phyloP scores from a whole-genome alignment of 2,329 filamentous ascomycete species.

The Aspergillus persii region DNA sequence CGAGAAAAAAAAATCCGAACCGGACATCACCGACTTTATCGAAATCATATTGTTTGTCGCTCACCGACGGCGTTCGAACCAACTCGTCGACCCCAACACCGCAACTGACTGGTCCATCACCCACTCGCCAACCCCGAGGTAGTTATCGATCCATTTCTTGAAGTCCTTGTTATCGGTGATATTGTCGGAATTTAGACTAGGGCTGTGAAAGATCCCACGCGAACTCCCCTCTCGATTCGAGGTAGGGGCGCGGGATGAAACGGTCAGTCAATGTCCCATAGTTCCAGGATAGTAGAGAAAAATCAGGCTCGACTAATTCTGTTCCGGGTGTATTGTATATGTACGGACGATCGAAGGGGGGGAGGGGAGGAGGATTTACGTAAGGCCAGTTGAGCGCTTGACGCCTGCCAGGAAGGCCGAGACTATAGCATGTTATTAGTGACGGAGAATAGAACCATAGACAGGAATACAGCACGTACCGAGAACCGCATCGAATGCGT shows the following conservation, averaged over 20 bases:
- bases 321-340: background rate
- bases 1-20: background rate
- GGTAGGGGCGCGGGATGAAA: slow-evolving; percentile 25
- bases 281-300: background rate
- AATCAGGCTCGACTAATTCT: background rate
- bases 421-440: slow-evolving; percentile 53
- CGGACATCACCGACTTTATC: background rate
- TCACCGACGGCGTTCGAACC: slow-evolving; percentile 86
- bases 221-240: slow-evolving; percentile 13
- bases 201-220: slow-evolving; percentile 36
- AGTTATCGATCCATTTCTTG: slow-evolving; percentile 86
- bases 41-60: background rate
- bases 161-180: slow-evolving; percentile 80
- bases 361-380: slow-evolving; percentile 64
- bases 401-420: slow-evolving; percentile 96
- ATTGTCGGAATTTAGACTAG: slow-evolving; percentile 84
- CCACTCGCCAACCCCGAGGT: slow-evolving; percentile 93
- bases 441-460: background rate
- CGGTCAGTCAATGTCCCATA: slow-evolving; percentile 23
- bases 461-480: slow-evolving; percentile 54
- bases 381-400: slow-evolving; percentile 94
- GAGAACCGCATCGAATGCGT: slow-evolving; percentile 93
- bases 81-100: slow-evolving; percentile 81
- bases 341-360: slow-evolving; percentile 12
- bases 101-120: slow-evolving; percentile 97